A percentile compares a stretch with the other conserved stretches of the same genome.
phyloP scores from a whole-genome alignment of 1,284 basidiomycete genomes.

The Quambalaria eucalypti region DNA sequence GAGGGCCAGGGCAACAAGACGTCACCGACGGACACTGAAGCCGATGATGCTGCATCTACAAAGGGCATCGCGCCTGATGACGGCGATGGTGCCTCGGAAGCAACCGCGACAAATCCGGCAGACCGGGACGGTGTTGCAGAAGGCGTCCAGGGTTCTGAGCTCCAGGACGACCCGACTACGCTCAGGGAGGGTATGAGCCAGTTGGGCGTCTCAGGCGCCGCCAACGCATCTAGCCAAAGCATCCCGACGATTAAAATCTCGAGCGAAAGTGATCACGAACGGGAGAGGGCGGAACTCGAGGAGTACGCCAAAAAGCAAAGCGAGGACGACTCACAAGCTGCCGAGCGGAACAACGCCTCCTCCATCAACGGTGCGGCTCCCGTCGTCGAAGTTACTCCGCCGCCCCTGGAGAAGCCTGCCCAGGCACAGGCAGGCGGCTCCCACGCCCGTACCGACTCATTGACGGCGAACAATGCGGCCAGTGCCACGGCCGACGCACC shows the following conservation, averaged over 20 bases:
- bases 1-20: neutral
- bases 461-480: constrained; percentile 10
- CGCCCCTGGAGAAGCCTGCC: constrained; percentile 48
- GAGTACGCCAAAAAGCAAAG: constrained; percentile 11
- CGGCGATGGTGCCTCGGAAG: constrained; percentile 15
- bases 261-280: constrained; percentile 62
- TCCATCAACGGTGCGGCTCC: constrained; percentile 7
- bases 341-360: neutral
- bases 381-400: constrained; percentile 22
- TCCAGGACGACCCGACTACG: constrained; percentile 5
- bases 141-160: no score
- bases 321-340: neutral
- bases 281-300: constrained; percentile 49
- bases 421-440: constrained; percentile 40
- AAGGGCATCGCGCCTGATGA: constrained; percentile 5
- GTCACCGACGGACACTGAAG: neutral
- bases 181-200: neutral
- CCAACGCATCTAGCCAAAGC: constrained; percentile 34
- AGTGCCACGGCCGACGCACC: constrained; percentile 48
- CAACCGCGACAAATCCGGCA: neutral
- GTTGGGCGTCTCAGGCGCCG: constrained; percentile 23
- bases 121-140: no score
- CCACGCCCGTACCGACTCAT: constrained; percentile 24
- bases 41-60: constrained; percentile 1
- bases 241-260: constrained; percentile 86